Conservation (phyloP, 306 rosid genomes). For the Abrus pulchellus region DNA sequence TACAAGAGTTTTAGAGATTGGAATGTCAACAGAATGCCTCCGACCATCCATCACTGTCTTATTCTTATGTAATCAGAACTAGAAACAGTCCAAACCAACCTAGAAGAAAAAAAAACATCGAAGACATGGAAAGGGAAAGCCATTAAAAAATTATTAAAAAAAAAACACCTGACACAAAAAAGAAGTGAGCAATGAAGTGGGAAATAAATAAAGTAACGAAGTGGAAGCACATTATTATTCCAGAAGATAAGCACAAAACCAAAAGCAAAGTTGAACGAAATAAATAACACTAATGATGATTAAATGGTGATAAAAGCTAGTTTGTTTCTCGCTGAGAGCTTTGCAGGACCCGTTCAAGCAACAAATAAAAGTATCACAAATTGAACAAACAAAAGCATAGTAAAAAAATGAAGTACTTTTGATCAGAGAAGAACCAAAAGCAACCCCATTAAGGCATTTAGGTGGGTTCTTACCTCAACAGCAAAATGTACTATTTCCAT, state of each 20-base stretch:
- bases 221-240: conserved; percentile 27
- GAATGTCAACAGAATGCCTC: conserved; percentile 90
- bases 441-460: conserved; percentile 5
- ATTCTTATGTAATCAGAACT: conserved; percentile 29
- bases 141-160: not conserved
- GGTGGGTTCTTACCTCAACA: conserved; percentile 47
- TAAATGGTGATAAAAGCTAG: conserved; percentile 28
- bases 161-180: conserved; percentile 19
- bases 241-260: conserved; percentile 29
- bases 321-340: conserved; percentile 22
- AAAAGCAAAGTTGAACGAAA: not conserved
- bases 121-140: not conserved
- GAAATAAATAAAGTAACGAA: not conserved
- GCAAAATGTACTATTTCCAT: conserved; percentile 33
- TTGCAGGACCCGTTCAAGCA: not conserved
- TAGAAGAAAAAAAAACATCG: conserved; percentile 36
- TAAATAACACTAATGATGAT: not conserved
- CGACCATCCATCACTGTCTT: conserved; percentile 74
- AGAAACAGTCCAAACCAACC: conserved; percentile 44
- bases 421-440: not conserved
- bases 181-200: not conserved
- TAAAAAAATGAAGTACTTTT: conserved; percentile 46
- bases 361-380: conserved; percentile 36
- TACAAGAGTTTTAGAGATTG: conserved; percentile 81
- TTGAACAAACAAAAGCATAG: conserved; percentile 11